Evolutionary conservation across 2,329 filamentous ascomycete species (phyloP).

Genomic region (Aspergillaceae sp.): DNA sequence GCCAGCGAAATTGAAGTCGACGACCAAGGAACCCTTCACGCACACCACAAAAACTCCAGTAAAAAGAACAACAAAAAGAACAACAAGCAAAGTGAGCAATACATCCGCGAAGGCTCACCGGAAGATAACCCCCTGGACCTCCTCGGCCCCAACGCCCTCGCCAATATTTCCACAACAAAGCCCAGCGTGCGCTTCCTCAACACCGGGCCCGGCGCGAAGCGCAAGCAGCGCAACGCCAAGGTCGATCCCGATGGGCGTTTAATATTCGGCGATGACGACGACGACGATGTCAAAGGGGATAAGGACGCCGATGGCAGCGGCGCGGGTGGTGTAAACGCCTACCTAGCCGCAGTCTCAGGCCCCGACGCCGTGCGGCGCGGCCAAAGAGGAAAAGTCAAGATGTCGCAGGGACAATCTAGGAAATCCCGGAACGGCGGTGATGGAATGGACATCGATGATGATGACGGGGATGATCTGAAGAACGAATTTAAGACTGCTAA

Average conservation of each 20-base stretch:
- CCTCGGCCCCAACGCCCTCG: constrained; percentile 77
- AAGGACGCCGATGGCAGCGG: constrained; percentile 32
- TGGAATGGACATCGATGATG: constrained; percentile 36
- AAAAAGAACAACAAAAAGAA: constrained; percentile 6
- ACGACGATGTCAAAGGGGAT: constrained; percentile 36
- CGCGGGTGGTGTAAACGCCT: constrained; percentile 46
- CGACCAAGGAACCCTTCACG: constrained; percentile 24
- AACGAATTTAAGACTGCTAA: constrained; percentile 4
- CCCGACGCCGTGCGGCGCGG: constrained; percentile 51
- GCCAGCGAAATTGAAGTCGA: constrained; percentile 36
- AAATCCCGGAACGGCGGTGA: constrained; percentile 23
- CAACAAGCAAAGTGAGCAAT: constrained; percentile 53
- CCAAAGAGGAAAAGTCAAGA: constrained; percentile 53
- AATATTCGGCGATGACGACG: constrained; percentile 29
- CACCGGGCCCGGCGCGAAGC: constrained; percentile 28
- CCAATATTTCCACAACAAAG: constrained; percentile 87
- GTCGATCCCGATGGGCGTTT: constrained; percentile 39
- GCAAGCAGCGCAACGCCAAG: constrained; percentile 34
- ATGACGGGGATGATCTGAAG: constrained; percentile 9
- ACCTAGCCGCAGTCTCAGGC: constrained; percentile 52
- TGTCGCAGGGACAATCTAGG: constrained; percentile 32
- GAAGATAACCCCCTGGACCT: constrained; percentile 93
- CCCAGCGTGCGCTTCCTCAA: constrained; percentile 47
- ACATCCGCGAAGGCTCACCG: constrained; percentile 72
- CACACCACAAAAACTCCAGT: constrained; percentile 38